Percentiles rank a stretch among this genome's conserved stretches.
These are phyloP conservation scores for Xanthoconium purpureum DNA, from an alignment of 768 basidiomycete species.

Conservation along the genomic window DNA sequence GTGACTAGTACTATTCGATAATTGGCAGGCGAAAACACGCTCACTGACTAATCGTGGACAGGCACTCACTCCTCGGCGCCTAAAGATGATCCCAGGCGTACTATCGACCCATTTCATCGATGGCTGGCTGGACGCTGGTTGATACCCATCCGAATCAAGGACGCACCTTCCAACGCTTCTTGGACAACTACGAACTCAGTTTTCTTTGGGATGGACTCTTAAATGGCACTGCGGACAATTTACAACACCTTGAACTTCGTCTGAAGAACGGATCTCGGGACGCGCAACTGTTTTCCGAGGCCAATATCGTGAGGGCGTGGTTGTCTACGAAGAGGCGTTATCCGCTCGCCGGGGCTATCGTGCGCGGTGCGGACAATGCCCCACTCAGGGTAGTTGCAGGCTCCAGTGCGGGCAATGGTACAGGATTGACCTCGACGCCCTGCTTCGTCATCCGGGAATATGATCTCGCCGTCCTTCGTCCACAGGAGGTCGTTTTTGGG, in stretches of 20 bases:
- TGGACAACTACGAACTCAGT: constrained; percentile 38
- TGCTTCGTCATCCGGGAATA: constrained; percentile 43
- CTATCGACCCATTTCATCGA: background rate
- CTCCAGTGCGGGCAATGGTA: background rate
- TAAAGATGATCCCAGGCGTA: background rate
- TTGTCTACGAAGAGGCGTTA: constrained; percentile 44
- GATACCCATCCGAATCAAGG: constrained; percentile 3
- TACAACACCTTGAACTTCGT: constrained; percentile 30
- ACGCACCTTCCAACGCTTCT: constrained; percentile 29
- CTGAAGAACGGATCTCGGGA: constrained; percentile 28
- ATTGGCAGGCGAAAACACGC: no score
- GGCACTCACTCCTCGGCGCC: no score
- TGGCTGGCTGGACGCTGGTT: constrained; percentile 9
- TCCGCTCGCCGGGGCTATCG: constrained; percentile 45
- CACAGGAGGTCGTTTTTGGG: constrained; percentile 40
- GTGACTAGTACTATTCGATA: no score
- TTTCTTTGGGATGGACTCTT: constrained; percentile 43
- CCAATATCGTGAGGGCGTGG: constrained; percentile 46
- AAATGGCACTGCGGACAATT: constrained; percentile 43
- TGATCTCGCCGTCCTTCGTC: constrained; percentile 29
- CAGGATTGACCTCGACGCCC: constrained; percentile 8
- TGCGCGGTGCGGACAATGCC: constrained; percentile 22
- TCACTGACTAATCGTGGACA: background rate
- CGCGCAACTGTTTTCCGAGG: constrained; percentile 24
- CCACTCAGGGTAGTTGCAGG: background rate